A percentile compares a stretch with the other conserved stretches of the same genome.
These are phyloP conservation scores for Candida ulmi DNA, from an alignment of 805 yeast genomes.

Conservation along the genomic window DNA sequence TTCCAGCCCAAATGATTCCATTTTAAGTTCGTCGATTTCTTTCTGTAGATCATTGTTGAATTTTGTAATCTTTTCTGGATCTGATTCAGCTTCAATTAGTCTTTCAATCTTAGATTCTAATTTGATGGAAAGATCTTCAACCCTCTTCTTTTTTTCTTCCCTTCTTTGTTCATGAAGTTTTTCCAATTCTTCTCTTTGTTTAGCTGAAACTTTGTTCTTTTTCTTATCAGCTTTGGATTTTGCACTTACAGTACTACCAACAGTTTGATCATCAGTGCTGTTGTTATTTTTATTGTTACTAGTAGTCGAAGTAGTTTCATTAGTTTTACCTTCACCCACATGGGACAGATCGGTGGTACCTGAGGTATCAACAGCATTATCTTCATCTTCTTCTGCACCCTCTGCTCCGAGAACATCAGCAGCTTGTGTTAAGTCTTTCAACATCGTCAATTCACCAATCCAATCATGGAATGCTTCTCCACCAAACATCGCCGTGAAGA, in stretches of 20 bases:
- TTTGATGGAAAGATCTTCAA: slow-evolving; percentile 43
- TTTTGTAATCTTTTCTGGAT: slow-evolving; percentile 40
- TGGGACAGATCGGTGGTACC: slow-evolving; percentile 10
- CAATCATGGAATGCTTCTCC: slow-evolving; percentile 75
- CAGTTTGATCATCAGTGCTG: too few species aligned
- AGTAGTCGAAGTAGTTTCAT: too few species aligned
- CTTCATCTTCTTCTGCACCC: neutral
- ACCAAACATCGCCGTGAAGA: slow-evolving; percentile 78
- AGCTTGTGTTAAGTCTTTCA: slow-evolving; percentile 55
- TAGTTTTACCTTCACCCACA: neutral
- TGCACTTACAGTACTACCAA: neutral
- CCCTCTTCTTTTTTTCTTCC: slow-evolving; percentile 42
- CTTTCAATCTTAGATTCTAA: slow-evolving; percentile 42
- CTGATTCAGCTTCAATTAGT: slow-evolving; percentile 39
- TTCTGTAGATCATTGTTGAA: slow-evolving; percentile 46
- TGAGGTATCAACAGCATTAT: slow-evolving; percentile 2
- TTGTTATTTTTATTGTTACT: too few species aligned
- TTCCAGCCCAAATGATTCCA: slow-evolving; percentile 94
- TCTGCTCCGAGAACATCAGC: slow-evolving; percentile 38
- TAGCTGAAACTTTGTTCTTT: slow-evolving; percentile 26
- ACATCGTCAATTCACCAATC: slow-evolving; percentile 71
- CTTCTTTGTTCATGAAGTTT: slow-evolving; percentile 51
- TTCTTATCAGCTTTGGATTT: slow-evolving; percentile 13
- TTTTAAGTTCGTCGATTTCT: slow-evolving; percentile 77
- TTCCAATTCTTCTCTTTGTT: slow-evolving; percentile 44